These are phyloP conservation scores for Deakozyma indianensis DNA, from an alignment of 805 yeast genomes.

Conservation along the genomic window DNA sequence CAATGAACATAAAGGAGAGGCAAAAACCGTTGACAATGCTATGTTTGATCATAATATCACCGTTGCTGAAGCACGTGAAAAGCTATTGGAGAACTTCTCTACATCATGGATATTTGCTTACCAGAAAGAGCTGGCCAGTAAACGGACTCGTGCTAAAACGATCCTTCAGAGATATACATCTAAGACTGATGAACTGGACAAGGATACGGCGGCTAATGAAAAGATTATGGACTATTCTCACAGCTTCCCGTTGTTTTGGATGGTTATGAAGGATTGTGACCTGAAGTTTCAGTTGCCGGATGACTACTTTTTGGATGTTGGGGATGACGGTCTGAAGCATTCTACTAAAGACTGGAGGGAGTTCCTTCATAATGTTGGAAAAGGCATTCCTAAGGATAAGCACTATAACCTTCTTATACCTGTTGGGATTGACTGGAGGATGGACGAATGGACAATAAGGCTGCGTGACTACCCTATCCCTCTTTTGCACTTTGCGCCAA, in stretches of 20 bases:
- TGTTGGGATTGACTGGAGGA: constrained; percentile 20
- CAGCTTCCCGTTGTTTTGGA: constrained; percentile 35
- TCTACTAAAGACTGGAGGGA: constrained; percentile 9
- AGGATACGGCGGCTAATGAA: constrained; percentile 28
- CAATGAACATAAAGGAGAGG: constrained; percentile 2
- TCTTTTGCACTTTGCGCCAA: constrained; percentile 52
- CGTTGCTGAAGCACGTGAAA: constrained; percentile 20
- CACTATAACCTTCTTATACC: neutral
- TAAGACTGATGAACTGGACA: constrained; percentile 16
- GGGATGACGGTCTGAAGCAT: neutral
- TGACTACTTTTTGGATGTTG: neutral
- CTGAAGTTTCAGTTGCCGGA: neutral
- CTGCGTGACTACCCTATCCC: constrained; percentile 83
- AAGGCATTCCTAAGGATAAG: constrained; percentile 65
- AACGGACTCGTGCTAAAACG: constrained; percentile 24
- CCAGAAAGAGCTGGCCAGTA: constrained; percentile 19
- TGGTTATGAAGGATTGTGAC: neutral
- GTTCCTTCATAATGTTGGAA: constrained; percentile 62
- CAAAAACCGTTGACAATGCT: neutral
- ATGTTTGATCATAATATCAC: constrained; percentile 8
- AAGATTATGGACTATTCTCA: constrained; percentile 32
- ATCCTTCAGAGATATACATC: constrained; percentile 20
- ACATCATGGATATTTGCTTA: constrained; percentile 62
- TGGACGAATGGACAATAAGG: constrained; percentile 54
- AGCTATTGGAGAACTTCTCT: constrained; percentile 34